Base-by-base conservation (phyloP, 495 filamentous ascomycete genomes). In the Cercophora samala region DNA sequence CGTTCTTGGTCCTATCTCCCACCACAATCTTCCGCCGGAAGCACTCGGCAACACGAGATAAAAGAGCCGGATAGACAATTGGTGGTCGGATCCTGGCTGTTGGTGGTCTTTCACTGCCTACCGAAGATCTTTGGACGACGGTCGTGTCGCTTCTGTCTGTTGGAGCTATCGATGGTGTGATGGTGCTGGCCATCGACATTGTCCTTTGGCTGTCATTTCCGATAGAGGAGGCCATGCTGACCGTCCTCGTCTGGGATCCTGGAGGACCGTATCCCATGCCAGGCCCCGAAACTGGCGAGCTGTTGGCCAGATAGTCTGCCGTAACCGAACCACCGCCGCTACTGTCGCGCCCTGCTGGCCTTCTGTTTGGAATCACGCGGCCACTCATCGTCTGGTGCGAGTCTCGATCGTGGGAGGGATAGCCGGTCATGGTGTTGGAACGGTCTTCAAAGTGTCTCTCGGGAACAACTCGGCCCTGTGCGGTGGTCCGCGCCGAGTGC, bases 361-460 rank as follows among this genome's bases (percentile, higher is more conserved):
- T 83, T 69, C 84, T 76, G 64, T 84, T 84, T 5, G 84, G 96
- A 72, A 99, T 97, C 0, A 96, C 84, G 64, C 96, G 85, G 62
- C 96, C 96, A 70, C 90, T 97, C 85, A 91, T 91, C 22, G 93
- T 97, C 72, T 97, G 95, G 64, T 89, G 84, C 65, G 90, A 83
- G 65, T 98, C 92, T 59, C 86, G 84, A 67, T 94, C 91, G 67
- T 88, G 79, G 18, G 80, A 76, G 23, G 89, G 84, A 74, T 97
- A 97, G 2, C 90, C 90, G 18, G 89, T 93, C 87, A 99, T 88
- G 26, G 94, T 96, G 95, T 98, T 98, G 60, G 95, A 87, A 60
- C 96, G 86, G 73, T 97, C 93, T 73, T 98, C 89, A 60, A 68
- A 55, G 73, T 95, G 90, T 60, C 93, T 86, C 69, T 97, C 93